Evolutionary conservation across 2,329 filamentous ascomycete genomes (phyloP).

Genomic region (Elsinoe perseae): DNA sequence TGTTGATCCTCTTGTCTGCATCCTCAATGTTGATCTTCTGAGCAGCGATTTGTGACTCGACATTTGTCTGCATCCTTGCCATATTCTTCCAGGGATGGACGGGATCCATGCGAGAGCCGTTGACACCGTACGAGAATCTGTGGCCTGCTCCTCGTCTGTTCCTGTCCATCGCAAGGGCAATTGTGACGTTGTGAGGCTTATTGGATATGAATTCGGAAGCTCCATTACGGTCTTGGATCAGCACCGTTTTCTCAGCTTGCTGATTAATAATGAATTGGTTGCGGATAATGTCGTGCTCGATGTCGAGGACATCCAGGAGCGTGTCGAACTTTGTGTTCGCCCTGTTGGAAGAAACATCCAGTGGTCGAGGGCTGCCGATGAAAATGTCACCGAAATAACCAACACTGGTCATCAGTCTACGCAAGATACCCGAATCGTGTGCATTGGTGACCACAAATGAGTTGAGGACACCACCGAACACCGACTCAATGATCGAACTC

Average conservation of each 20-base stretch:
- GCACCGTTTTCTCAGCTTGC: conserved; percentile 72
- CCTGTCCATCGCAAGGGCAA: conserved; percentile 64
- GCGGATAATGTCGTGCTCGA: conserved; percentile 70
- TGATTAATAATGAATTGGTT: conserved; percentile 78
- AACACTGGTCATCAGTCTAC: conserved; percentile 53
- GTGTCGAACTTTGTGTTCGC: conserved; percentile 68
- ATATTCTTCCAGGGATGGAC: conserved; percentile 46
- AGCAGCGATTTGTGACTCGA: conserved; percentile 27
- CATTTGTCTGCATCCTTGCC: conserved; percentile 49
- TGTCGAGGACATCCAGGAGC: conserved; percentile 69
- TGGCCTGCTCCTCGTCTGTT: conserved; percentile 50
- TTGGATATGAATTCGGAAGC: conserved; percentile 63
- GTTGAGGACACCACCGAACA: conserved; percentile 60
- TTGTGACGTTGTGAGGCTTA: conserved; percentile 61
- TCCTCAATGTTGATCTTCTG: conserved; percentile 36
- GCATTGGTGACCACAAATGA: conserved; percentile 77
- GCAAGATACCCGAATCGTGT: conserved; percentile 63
- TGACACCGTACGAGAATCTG: conserved; percentile 47
- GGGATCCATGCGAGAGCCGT: conserved; percentile 44
- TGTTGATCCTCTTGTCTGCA: conserved; percentile 41
- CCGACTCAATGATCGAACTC: conserved; percentile 72
- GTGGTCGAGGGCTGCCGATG: conserved; percentile 51
- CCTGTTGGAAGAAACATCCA: conserved; percentile 60
- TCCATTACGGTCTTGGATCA: conserved; percentile 61
- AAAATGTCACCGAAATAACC: conserved; percentile 49